Conservation (phyloP, 192 early-diverging fungal species). For the Backusella liffmaniae region DNA sequence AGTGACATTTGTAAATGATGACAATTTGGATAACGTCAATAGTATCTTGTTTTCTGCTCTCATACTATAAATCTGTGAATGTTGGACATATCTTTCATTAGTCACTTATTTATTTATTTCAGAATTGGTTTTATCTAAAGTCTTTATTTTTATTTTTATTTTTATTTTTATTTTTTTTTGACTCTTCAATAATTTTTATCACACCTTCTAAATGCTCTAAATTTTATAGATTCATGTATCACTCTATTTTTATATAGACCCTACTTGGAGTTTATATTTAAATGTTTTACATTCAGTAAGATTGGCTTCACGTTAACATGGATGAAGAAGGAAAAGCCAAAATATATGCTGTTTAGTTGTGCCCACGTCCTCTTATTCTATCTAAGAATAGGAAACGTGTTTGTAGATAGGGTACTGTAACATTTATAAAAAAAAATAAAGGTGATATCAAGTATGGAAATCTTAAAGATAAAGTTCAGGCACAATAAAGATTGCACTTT, state of each 20-base stretch:
- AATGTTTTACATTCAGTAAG: too few species aligned
- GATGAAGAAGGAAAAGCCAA: background rate
- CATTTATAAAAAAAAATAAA: background rate
- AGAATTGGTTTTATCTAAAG: background rate
- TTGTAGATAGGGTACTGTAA: background rate
- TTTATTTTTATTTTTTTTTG: background rate
- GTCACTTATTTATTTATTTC: background rate
- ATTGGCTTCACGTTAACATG: too few species aligned
- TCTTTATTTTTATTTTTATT: background rate
- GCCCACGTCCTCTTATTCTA: background rate
- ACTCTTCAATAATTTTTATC: background rate
- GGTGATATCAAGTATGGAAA: background rate
- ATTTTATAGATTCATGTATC: background rate
- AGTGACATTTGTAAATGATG: background rate
- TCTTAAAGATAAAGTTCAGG: background rate
- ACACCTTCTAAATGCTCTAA: background rate
- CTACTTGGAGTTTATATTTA: background rate
- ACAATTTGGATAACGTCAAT: background rate
- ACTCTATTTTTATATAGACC: background rate
- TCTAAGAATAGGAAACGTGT: background rate
- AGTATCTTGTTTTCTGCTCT: background rate
- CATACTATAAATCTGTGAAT: background rate
- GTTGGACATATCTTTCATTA: background rate
- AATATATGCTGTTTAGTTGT: background rate
- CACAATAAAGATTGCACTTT: background rate